phyloP scores from a whole-genome alignment of 2,329 filamentous ascomycete species.

The Xylariaceae sp. region DNA sequence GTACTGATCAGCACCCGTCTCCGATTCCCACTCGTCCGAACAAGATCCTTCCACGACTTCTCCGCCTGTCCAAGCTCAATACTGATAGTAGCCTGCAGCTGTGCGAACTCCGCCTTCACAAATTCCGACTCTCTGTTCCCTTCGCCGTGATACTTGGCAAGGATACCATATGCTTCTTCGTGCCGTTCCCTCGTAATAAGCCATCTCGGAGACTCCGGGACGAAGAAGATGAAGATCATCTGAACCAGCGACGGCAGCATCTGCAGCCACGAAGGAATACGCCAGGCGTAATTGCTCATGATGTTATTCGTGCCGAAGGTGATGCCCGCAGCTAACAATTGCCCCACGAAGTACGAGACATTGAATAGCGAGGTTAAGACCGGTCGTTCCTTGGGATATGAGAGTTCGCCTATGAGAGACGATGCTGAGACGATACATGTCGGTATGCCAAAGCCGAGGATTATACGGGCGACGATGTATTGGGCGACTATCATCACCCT shows the following conservation, averaged over 20 bases:
- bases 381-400: slow-evolving; percentile 55
- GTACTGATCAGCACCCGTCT: slow-evolving; percentile 35
- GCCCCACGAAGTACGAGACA: slow-evolving; percentile 50
- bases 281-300: slow-evolving; percentile 37
- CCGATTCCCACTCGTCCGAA: slow-evolving; percentile 37
- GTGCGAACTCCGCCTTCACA: slow-evolving; percentile 49
- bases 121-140: slow-evolving; percentile 41
- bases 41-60: slow-evolving; percentile 40
- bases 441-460: slow-evolving; percentile 56
- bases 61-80: slow-evolving; percentile 47
- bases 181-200: slow-evolving; percentile 46
- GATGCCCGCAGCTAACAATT: slow-evolving; percentile 45
- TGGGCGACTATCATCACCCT: slow-evolving; percentile 35
- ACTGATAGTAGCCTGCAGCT: slow-evolving; percentile 51
- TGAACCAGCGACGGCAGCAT: slow-evolving; percentile 39
- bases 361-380: slow-evolving; percentile 57
- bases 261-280: slow-evolving; percentile 44
- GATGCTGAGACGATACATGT: slow-evolving; percentile 55
- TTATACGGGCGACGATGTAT: slow-evolving; percentile 55
- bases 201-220: slow-evolving; percentile 58
- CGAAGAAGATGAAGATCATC: slow-evolving; percentile 39
- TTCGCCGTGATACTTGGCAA: slow-evolving; percentile 43
- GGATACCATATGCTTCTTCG: slow-evolving; percentile 45
- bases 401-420: slow-evolving; percentile 53
- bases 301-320: slow-evolving; percentile 44